phyloP scores from a whole-genome alignment of 148 eudicot genomes.

The Camellia japonica region DNA sequence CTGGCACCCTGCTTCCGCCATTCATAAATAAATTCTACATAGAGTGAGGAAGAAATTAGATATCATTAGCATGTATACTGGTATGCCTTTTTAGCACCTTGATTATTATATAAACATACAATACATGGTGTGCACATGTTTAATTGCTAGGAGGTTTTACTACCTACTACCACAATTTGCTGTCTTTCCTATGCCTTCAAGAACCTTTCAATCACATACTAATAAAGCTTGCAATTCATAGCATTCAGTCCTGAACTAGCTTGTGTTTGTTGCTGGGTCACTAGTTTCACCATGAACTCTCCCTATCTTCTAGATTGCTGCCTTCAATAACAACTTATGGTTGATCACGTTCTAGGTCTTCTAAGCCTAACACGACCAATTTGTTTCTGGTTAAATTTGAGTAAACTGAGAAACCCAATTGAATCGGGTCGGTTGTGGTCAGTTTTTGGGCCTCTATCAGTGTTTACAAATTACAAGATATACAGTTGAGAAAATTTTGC shows the following conservation, averaged over 20 bases:
- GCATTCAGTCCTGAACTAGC: not conserved
- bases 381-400: not conserved
- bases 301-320: not conserved
- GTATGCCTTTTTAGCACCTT: conserved; percentile 4
- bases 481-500: not conserved
- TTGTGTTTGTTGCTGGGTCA: not conserved
- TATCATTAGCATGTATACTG: conserved; percentile 4
- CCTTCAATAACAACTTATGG: not conserved
- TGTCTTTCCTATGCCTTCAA: not conserved
- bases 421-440: not conserved
- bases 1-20: conserved; percentile 51
- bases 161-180: not conserved
- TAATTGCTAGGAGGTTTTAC: not conserved
- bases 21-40: conserved; percentile 62
- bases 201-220: not conserved
- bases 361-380: not conserved
- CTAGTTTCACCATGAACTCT: not conserved
- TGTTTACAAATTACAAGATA: not conserved
- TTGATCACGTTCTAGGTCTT: not conserved
- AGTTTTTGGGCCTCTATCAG: not conserved
- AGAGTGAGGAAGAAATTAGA: conserved; percentile 50
- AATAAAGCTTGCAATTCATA: not conserved
- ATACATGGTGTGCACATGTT: not conserved
- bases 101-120: too few species aligned
- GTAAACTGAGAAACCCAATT: conserved; percentile 1